These are phyloP conservation scores for Paramecium sonneborni DNA, from an alignment of 73 alveolate genomes.

Conservation along the genomic window DNA sequence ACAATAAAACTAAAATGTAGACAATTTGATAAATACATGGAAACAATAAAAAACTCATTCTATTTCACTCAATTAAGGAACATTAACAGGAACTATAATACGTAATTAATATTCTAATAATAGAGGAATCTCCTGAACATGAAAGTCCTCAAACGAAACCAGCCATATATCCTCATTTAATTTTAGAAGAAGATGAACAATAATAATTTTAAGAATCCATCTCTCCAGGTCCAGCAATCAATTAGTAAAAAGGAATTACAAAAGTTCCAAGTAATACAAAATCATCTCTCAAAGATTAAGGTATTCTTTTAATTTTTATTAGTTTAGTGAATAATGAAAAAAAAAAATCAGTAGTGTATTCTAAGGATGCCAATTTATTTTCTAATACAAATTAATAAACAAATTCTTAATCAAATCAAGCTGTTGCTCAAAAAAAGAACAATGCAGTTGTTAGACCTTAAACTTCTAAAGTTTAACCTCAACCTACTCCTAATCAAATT, in stretches of 20 bases:
- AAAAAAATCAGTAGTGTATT: neutral
- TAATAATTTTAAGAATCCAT: neutral
- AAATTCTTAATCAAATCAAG: neutral
- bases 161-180: neutral
- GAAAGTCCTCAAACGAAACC: neutral
- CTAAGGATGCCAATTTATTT: neutral
- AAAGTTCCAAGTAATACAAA: neutral
- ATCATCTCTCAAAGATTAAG: neutral
- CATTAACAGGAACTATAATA: neutral
- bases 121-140: constrained; percentile 32
- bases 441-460: neutral
- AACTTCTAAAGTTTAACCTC: neutral
- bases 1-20: neutral
- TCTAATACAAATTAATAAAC: neutral
- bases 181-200: neutral
- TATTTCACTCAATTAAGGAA: neutral
- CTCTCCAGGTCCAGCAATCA: neutral
- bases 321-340: neutral
- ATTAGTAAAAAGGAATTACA: neutral
- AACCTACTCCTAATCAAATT: neutral
- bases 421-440: neutral
- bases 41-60: constrained; percentile 10
- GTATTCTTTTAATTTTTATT: neutral
- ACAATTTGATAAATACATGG: neutral
- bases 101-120: neutral